Evolutionary conservation across 2,329 filamentous ascomycete genomes (phyloP).

Genomic region (Ophiostoma piceae): DNA sequence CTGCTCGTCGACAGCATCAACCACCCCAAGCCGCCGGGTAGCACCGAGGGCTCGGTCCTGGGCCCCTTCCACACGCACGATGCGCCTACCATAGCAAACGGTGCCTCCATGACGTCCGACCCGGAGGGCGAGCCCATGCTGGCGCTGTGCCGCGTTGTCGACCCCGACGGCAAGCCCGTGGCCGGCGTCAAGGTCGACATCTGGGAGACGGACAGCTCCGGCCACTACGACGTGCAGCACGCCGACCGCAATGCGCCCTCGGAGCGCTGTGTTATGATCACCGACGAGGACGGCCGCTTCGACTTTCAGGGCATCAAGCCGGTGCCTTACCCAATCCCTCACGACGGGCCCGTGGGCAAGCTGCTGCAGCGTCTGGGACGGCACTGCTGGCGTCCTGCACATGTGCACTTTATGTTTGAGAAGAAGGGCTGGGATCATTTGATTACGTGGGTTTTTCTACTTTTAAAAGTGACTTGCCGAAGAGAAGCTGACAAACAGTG

Average conservation of each 20-base stretch:
- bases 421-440: constrained; percentile 73
- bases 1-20: constrained; percentile 77
- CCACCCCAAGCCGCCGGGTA: constrained; percentile 66
- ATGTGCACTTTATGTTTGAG: constrained; percentile 87
- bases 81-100: constrained; percentile 53
- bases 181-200: constrained; percentile 67
- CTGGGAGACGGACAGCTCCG: constrained; percentile 79
- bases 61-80: constrained; percentile 82
- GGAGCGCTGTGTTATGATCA: constrained; percentile 61
- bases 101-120: constrained; percentile 61
- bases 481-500: constrained; percentile 41
- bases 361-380: constrained; percentile 60
- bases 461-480: background rate
- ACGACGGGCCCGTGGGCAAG: constrained; percentile 77
- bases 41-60: constrained; percentile 73
- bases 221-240: constrained; percentile 78
- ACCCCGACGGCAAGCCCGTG: constrained; percentile 59
- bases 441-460: constrained; percentile 62
- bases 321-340: constrained; percentile 78
- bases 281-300: constrained; percentile 66
- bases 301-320: constrained; percentile 84
- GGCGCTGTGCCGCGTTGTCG: constrained; percentile 66
- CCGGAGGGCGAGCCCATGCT: constrained; percentile 64
- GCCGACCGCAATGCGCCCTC: constrained; percentile 58
- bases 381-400: constrained; percentile 72